phyloP scores from a whole-genome alignment of 2,329 filamentous ascomycete species.

The Claviceps sp. region DNA sequence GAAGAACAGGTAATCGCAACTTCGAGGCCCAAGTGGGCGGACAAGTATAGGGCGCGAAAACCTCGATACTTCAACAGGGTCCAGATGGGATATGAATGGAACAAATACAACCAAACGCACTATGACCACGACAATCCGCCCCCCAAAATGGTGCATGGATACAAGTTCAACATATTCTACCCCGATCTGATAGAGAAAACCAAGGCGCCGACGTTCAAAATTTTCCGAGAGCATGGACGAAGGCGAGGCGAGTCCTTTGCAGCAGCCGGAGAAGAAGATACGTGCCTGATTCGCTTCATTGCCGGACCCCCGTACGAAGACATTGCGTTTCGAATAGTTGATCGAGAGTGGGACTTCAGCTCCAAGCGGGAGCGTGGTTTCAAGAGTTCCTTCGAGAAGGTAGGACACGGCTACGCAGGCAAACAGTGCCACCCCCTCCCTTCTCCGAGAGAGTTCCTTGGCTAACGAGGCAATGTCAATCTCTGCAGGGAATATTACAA shows the following conservation, averaged over 20 bases:
- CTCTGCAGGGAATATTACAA: conserved; percentile 52
- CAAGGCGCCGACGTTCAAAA: conserved; percentile 90
- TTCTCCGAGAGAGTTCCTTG: not conserved
- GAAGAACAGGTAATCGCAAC: conserved; percentile 59
- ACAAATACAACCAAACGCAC: conserved; percentile 99
- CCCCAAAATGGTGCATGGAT: conserved; percentile 94
- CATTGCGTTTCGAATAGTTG: conserved; percentile 91
- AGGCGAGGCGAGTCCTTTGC: conserved; percentile 86
- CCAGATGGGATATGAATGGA: conserved; percentile 99
- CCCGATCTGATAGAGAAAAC: conserved; percentile 91
- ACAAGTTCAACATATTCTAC: conserved; percentile 99
- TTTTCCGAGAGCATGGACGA: conserved; percentile 83
- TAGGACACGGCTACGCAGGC: conserved; percentile 29
- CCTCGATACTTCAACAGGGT: conserved; percentile 96
- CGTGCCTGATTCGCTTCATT: conserved; percentile 90
- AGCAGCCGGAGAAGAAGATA: conserved; percentile 89
- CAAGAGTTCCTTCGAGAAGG: conserved; percentile 94
- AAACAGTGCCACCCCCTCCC: conserved; percentile 5
- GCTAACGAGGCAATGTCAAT: not conserved
- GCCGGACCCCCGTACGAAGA: conserved; percentile 94
- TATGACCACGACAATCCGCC: conserved; percentile 98
- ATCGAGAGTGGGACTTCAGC: conserved; percentile 98
- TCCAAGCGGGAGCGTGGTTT: conserved; percentile 91
- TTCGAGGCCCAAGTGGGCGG: conserved; percentile 64
- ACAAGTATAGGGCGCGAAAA: conserved; percentile 79